Base-by-base conservation (phyloP, 768 basidiomycete species). In the Podaxis mareebaensis region DNA sequence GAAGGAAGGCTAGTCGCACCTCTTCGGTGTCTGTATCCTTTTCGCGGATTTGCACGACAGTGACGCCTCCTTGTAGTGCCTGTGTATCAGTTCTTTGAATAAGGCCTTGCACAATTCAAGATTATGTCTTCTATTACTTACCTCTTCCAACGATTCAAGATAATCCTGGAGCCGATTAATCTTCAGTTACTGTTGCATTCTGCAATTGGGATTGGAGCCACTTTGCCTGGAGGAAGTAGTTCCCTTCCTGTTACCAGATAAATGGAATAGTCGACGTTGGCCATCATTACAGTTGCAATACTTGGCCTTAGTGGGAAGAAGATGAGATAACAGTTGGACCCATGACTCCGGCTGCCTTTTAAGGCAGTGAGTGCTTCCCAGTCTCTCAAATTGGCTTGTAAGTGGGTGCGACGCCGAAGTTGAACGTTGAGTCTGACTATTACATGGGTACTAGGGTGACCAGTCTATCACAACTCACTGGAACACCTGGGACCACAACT, bases 161-260 rank as follows among this genome's bases (percentile, higher is more conserved):
- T 92, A 94, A 64, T 84, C 79, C 87, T 93, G 68, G 1, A 55
- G 7, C 38, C 61, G 54, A 51, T 36, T 53, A 42, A 53, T 59
- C 46, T 62, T 65, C 44, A 65, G 44, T 64, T 33, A 61, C 49
- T 60, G 10, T 15, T 44, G 22, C 30, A 53, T 28, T 59, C 30
- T 15, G 42, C 52, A 58, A 17, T 61, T 57, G 20, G 28, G 12
- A 30, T 54, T 58, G 2, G 20, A 72, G 72, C 58, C 67, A 91
- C 93, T 82, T 90, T 93, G 71, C 86, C 88, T 22, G 81, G 77
- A 10, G 94, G 93, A 4, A 96, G 79, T 0, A 94, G 76, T 22
- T 87, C 82, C 59, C 95, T 80, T 15, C 91, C 92, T 0, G 95
- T 96, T 6, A 97, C 95, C 46, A 96, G 83, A 73, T 96, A 98